Evolutionary conservation across 768 basidiomycete species (phyloP).

Genomic region (Asterophora lycoperdoides): DNA sequence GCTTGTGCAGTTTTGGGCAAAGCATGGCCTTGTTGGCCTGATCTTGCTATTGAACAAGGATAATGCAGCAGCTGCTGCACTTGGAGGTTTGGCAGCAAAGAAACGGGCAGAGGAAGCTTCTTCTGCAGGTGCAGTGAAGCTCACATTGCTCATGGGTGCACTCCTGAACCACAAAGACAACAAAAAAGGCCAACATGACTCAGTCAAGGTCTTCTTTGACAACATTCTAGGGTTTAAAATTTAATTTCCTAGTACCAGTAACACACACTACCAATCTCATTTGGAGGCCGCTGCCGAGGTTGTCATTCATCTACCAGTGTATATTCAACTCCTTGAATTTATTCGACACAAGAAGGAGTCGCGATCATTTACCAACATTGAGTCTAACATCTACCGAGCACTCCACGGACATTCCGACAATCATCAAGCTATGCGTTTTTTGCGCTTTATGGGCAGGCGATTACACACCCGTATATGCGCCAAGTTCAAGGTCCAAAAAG

Average conservation of each 20-base stretch:
- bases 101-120: too few relatives aligned
- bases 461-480: constrained; percentile 28
- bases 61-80: too few relatives aligned
- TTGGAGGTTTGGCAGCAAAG: too few relatives aligned
- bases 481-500: constrained; percentile 11
- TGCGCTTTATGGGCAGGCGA: too few relatives aligned
- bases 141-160: too few relatives aligned
- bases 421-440: constrained; percentile 28
- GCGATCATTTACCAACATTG: constrained; percentile 27
- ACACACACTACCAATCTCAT: constrained; percentile 30
- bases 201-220: constrained; percentile 20
- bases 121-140: too few relatives aligned
- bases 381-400: constrained; percentile 25
- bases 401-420: constrained; percentile 22
- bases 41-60: constrained; percentile 1
- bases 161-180: constrained; percentile 19
- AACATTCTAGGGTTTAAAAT: constrained; percentile 14
- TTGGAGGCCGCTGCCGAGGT: constrained; percentile 25
- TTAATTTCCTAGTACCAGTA: constrained; percentile 32
- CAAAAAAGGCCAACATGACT: constrained; percentile 33
- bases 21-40: constrained; percentile 4
- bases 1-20: constrained; percentile 17
- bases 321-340: constrained; percentile 23
- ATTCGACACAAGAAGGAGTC: constrained; percentile 25
- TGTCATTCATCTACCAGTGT: constrained; percentile 17